Evolutionary conservation across 495 filamentous ascomycete species (phyloP).

Genomic region (Aspergillus olivimuriae): DNA sequence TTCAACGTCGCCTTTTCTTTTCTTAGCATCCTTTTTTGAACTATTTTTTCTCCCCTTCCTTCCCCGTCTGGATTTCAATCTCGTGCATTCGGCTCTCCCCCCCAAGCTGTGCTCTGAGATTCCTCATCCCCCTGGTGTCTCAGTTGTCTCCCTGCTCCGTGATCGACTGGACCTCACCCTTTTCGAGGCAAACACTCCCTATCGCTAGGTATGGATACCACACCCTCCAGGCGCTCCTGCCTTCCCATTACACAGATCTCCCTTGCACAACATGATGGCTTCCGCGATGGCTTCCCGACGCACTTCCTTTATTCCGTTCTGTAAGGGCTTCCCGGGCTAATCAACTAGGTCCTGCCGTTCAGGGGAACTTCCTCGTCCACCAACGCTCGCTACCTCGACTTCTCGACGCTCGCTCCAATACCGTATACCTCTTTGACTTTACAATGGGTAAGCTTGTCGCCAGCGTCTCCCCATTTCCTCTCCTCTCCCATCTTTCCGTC

Average conservation of each 20-base stretch:
- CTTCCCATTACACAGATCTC: slow-evolving; percentile 5
- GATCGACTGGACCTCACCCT: slow-evolving; percentile 14
- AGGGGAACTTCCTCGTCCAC: slow-evolving; percentile 29
- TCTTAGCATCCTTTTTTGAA: slow-evolving; percentile 5
- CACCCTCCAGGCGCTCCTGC: neutral
- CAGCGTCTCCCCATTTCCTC: slow-evolving; percentile 6
- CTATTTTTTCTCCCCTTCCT: slow-evolving; percentile 10
- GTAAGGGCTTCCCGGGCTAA: slow-evolving; percentile 20
- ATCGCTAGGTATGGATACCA: slow-evolving; percentile 15
- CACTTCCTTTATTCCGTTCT: slow-evolving; percentile 11
- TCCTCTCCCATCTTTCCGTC: slow-evolving; percentile 6
- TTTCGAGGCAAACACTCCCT: slow-evolving; percentile 1
- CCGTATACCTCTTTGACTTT: slow-evolving; percentile 18
- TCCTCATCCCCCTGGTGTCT: slow-evolving; percentile 13
- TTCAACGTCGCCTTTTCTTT: slow-evolving; percentile 19
- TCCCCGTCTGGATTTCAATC: slow-evolving; percentile 7
- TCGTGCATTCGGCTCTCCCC: slow-evolving; percentile 7
- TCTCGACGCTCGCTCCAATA: slow-evolving; percentile 23
- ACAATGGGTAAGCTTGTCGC: slow-evolving; percentile 39
- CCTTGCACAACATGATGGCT: slow-evolving; percentile 8
- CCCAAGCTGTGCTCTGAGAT: slow-evolving; percentile 4
- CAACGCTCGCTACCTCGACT: slow-evolving; percentile 17
- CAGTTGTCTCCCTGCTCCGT: slow-evolving; percentile 12
- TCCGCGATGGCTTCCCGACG: slow-evolving; percentile 6
- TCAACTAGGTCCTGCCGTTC: slow-evolving; percentile 17